Evolutionary conservation across 495 filamentous ascomycete genomes (phyloP).

Genomic region (Cetradonia linearis): DNA sequence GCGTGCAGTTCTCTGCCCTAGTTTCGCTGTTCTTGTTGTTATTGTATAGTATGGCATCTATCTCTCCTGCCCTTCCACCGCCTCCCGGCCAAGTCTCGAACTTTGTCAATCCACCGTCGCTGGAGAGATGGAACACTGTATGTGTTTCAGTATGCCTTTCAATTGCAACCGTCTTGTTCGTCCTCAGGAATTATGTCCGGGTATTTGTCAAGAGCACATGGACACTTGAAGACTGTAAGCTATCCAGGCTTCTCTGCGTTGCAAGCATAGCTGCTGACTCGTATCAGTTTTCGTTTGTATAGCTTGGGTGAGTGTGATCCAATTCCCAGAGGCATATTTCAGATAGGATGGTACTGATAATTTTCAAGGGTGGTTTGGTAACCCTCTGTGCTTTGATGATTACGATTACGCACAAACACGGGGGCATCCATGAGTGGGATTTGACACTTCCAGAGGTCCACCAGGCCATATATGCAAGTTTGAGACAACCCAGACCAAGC

Average conservation of each 20-base stretch:
- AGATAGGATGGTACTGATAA: neutral
- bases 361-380: constrained; percentile 15
- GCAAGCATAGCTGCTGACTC: constrained; percentile 6
- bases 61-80: constrained; percentile 14
- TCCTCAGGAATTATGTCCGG: constrained; percentile 23
- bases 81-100: constrained; percentile 24
- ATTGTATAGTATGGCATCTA: constrained; percentile 2
- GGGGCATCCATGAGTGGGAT: constrained; percentile 31
- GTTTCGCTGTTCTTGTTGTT: neutral
- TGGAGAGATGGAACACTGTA: constrained; percentile 22
- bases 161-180: constrained; percentile 18
- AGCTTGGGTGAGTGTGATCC: constrained; percentile 15
- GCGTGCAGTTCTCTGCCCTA: neutral
- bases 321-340: neutral
- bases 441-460: constrained; percentile 23
- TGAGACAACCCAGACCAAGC: constrained; percentile 4
- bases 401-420: constrained; percentile 21
- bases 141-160: constrained; percentile 21
- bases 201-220: constrained; percentile 25
- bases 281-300: constrained; percentile 12
- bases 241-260: neutral
- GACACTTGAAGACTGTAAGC: constrained; percentile 29
- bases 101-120: constrained; percentile 24
- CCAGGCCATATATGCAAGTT: constrained; percentile 25
- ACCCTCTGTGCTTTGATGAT: constrained; percentile 15